Evolutionary conservation across 805 yeast genomes (phyloP).

Genomic region (Ogataea naganishii): DNA sequence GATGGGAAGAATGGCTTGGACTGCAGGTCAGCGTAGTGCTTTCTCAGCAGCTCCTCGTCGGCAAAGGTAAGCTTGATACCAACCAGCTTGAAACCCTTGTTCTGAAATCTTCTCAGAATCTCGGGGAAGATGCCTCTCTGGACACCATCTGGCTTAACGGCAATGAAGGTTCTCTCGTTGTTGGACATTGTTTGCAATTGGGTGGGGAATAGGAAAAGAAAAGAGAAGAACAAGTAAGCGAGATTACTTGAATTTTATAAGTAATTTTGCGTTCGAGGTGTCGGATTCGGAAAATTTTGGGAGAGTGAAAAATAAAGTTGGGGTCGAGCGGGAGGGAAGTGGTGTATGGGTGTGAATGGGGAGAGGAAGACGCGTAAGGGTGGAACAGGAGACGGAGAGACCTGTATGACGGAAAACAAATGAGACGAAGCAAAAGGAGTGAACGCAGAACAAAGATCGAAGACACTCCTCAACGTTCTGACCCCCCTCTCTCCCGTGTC

Average conservation of each 20-base stretch:
- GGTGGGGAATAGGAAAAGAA: slow-evolving; percentile 1
- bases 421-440: too few species aligned
- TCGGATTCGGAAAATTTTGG: too few species aligned
- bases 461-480: too few species aligned
- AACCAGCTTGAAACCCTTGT: slow-evolving; percentile 96
- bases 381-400: too few species aligned
- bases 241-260: too few species aligned
- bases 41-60: slow-evolving; percentile 76
- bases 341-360: slow-evolving; percentile 1
- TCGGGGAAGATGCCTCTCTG: slow-evolving; percentile 94
- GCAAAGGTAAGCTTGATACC: slow-evolving; percentile 90
- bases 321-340: background rate
- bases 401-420: too few species aligned
- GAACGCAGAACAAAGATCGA: too few species aligned
- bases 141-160: slow-evolving; percentile 99
- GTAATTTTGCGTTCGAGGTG: too few species aligned
- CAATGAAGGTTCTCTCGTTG: slow-evolving; percentile 86
- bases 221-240: too few species aligned
- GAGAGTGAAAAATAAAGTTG: slow-evolving; percentile 1
- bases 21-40: slow-evolving; percentile 94
- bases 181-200: slow-evolving; percentile 34
- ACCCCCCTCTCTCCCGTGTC: too few species aligned
- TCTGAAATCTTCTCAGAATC: slow-evolving; percentile 88
- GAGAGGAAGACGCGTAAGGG: background rate
- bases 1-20: slow-evolving; percentile 98